Conservation (phyloP, 2,329 filamentous ascomycete genomes). For the Trichoderma arundinaceum region DNA sequence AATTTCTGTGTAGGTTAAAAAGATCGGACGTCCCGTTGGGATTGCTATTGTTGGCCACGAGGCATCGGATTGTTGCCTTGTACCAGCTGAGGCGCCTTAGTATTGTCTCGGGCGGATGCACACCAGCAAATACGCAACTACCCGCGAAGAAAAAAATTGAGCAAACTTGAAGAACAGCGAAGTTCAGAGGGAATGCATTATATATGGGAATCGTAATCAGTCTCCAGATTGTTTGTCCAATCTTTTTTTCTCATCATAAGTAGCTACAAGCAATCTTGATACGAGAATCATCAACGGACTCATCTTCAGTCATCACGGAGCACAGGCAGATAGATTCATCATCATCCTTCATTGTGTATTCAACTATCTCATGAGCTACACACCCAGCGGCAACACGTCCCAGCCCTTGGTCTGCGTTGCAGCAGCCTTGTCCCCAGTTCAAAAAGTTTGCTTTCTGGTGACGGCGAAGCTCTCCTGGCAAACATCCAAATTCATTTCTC, state of each 20-base stretch:
- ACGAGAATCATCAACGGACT: too few relatives aligned
- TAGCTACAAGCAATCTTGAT: too few relatives aligned
- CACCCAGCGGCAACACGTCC: conserved; percentile 41
- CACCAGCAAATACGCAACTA: conserved; percentile 1
- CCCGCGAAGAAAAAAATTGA: not conserved
- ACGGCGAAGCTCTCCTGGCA: conserved; percentile 1
- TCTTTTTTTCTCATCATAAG: not conserved
- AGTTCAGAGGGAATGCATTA: too few relatives aligned
- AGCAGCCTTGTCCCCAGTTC: conserved; percentile 14
- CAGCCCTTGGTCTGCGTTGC: conserved; percentile 50
- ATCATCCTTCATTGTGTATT: not conserved
- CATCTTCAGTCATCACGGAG: not conserved
- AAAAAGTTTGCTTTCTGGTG: conserved; percentile 15
- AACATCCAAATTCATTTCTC: conserved; percentile 7
- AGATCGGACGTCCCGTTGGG: not conserved
- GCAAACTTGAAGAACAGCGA: not conserved
- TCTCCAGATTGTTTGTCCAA: not conserved
- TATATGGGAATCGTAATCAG: too few relatives aligned
- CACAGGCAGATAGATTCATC: not conserved
- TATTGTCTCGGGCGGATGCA: conserved; percentile 22
- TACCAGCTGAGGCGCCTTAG: conserved; percentile 10
- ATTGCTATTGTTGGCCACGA: conserved; percentile 2
- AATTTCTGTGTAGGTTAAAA: not conserved
- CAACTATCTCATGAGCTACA: conserved; percentile 37
- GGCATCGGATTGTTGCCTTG: conserved; percentile 3